Conservation (phyloP, 306 rosid species). For the Cucurbita ficifolia region DNA sequence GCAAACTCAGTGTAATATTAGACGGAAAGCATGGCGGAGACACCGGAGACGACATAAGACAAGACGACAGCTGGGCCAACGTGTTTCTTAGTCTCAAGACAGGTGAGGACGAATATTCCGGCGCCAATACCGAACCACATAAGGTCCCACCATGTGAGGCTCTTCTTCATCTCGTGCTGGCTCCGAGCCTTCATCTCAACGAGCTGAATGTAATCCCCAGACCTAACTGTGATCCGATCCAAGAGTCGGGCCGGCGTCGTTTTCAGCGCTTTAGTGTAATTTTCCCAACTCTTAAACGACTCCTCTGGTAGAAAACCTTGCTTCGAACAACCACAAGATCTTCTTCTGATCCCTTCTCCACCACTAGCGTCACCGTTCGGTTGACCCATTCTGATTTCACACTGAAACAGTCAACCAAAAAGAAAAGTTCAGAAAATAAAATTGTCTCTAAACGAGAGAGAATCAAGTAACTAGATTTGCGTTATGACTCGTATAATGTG, state of each 20-base stretch:
- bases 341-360: slow-evolving; percentile 19
- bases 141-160: slow-evolving; percentile 84
- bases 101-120: slow-evolving; percentile 75
- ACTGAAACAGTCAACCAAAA: background rate
- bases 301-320: slow-evolving; percentile 73
- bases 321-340: slow-evolving; percentile 29
- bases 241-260: slow-evolving; percentile 38
- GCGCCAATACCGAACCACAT: slow-evolving; percentile 82
- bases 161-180: slow-evolving; percentile 64
- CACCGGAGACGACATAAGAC: too few species aligned
- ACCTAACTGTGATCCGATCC: slow-evolving; percentile 40
- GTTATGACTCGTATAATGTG: too few species aligned
- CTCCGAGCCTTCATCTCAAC: slow-evolving; percentile 57
- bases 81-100: slow-evolving; percentile 23
- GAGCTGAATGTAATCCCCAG: slow-evolving; percentile 38
- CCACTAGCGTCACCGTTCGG: background rate
- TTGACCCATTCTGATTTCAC: slow-evolving; percentile 23
- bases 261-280: slow-evolving; percentile 30
- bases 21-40: too few species aligned
- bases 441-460: background rate
- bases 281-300: slow-evolving; percentile 52
- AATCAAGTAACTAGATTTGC: too few species aligned
- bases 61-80: slow-evolving; percentile 76
- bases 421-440: background rate
- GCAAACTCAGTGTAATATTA: too few species aligned